Conservation (phyloP, 495 filamentous ascomycete species). For the Podospora bellae-mahoneyi region DNA sequence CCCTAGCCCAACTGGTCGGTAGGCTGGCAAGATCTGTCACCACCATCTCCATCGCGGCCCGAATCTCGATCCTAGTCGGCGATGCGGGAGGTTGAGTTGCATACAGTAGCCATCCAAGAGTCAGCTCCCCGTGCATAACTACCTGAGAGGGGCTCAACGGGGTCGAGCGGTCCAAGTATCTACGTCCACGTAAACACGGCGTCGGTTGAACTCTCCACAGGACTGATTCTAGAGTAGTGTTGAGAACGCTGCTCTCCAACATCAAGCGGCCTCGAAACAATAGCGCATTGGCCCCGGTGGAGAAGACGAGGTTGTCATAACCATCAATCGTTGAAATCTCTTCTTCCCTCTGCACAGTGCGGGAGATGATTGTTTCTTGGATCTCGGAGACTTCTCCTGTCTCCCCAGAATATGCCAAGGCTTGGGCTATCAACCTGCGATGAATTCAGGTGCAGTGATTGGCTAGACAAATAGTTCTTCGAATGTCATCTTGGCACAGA, state of each 20-base stretch:
- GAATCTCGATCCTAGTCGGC: conserved; percentile 3
- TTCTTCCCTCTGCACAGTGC: not conserved
- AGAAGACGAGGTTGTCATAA: not conserved
- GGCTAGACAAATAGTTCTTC: not conserved
- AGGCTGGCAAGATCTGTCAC: not conserved
- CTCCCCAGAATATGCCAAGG: not conserved
- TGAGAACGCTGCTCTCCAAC: not conserved
- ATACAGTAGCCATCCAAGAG: not conserved
- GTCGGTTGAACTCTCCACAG: not conserved
- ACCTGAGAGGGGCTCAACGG: not conserved
- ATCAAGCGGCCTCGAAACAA: not conserved
- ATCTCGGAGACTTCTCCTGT: not conserved
- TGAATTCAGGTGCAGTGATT: not conserved
- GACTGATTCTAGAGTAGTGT: not conserved
- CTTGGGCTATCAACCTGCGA: not conserved
- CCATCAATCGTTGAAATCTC: not conserved
- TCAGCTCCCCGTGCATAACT: not conserved
- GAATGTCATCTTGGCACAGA: not conserved
- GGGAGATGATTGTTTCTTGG: not conserved
- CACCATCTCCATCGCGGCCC: not conserved
- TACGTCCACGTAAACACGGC: not conserved
- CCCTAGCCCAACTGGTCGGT: not conserved
- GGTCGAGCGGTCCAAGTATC: not conserved
- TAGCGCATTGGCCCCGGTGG: not conserved
- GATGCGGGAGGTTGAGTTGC: not conserved